phyloP scores from a whole-genome alignment of 1,284 basidiomycete species.

The Cryptococcus floricola region DNA sequence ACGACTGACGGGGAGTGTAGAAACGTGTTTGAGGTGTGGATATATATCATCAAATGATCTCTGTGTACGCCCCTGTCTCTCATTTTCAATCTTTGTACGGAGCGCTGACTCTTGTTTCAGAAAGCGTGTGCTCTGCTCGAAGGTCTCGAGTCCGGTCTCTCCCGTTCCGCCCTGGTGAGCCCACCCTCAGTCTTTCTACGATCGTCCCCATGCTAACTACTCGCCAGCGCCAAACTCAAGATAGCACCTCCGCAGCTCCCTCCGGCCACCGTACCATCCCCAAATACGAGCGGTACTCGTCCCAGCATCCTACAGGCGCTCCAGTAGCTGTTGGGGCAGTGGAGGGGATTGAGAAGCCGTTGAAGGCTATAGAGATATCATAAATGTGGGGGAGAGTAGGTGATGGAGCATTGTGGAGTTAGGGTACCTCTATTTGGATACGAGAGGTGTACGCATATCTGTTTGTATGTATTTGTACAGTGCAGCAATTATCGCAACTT shows the following conservation, averaged over 20 bases:
- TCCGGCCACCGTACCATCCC: slow-evolving; percentile 47
- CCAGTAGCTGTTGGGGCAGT: not conserved
- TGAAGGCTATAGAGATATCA: slow-evolving; percentile 28
- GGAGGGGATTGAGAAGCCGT: slow-evolving; percentile 40
- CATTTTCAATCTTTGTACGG: not conserved
- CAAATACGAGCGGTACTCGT: slow-evolving; percentile 38
- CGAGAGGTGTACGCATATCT: no score
- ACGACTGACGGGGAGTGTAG: slow-evolving; percentile 50
- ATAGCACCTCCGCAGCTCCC: slow-evolving; percentile 21
- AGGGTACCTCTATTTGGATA: no score
- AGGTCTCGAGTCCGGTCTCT: slow-evolving; percentile 80
- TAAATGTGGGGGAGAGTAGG: not conserved
- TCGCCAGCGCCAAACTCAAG: slow-evolving; percentile 33
- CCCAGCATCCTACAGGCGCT: slow-evolving; percentile 5
- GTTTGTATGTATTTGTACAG: no score
- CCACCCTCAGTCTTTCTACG: not conserved
- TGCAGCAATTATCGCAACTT: no score
- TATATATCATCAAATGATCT: slow-evolving; percentile 89
- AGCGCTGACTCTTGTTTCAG: slow-evolving; percentile 12
- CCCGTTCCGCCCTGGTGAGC: slow-evolving; percentile 53
- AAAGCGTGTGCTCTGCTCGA: slow-evolving; percentile 89
- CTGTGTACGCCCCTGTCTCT: slow-evolving; percentile 52
- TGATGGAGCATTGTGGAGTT: no score
- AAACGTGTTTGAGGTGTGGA: slow-evolving; percentile 81
- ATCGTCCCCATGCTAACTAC: not conserved